These are phyloP conservation scores for Pythium angustatum DNA, from an alignment of 352 stramenopile species.

Conservation along the genomic window DNA sequence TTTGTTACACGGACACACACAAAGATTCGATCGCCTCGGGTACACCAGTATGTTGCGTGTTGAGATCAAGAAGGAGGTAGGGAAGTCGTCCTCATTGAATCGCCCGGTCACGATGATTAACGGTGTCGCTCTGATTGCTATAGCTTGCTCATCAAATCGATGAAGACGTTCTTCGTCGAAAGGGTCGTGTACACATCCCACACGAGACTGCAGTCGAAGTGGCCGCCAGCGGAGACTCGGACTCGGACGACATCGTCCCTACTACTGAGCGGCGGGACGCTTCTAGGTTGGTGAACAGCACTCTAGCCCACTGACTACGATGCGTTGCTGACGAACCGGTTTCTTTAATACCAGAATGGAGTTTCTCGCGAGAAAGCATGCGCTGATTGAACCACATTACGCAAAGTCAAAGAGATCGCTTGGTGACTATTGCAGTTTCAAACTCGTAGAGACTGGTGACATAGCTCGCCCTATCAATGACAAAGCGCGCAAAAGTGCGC, in stretches of 20 bases:
- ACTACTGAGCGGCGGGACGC: conserved; percentile 31
- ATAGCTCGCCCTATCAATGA: not conserved
- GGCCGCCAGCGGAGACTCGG: not conserved
- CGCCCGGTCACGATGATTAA: not conserved
- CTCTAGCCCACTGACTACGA: too few species aligned
- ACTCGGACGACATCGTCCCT: not conserved
- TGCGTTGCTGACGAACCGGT: too few species aligned
- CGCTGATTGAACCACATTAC: conserved; percentile 46
- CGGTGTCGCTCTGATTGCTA: not conserved
- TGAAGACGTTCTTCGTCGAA: conserved; percentile 36
- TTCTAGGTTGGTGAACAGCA: conserved; percentile 45
- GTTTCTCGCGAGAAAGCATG: conserved; percentile 55
- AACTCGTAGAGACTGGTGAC: conserved; percentile 22
- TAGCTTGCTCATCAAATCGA: conserved; percentile 70
- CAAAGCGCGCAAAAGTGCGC: not conserved
- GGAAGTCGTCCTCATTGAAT: too few species aligned
- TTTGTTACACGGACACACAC: conserved; percentile 63
- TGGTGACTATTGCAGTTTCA: conserved; percentile 67
- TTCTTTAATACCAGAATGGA: conserved; percentile 37
- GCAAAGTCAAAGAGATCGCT: conserved; percentile 38
- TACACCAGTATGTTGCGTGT: conserved; percentile 63
- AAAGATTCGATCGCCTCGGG: conserved; percentile 59
- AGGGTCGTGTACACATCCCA: conserved; percentile 7
- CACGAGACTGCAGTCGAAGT: not conserved
- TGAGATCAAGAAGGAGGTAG: conserved; percentile 78